These are phyloP conservation scores for Atalantia buxifolia DNA, from an alignment of 345 rosid species.

Conservation along the genomic window DNA sequence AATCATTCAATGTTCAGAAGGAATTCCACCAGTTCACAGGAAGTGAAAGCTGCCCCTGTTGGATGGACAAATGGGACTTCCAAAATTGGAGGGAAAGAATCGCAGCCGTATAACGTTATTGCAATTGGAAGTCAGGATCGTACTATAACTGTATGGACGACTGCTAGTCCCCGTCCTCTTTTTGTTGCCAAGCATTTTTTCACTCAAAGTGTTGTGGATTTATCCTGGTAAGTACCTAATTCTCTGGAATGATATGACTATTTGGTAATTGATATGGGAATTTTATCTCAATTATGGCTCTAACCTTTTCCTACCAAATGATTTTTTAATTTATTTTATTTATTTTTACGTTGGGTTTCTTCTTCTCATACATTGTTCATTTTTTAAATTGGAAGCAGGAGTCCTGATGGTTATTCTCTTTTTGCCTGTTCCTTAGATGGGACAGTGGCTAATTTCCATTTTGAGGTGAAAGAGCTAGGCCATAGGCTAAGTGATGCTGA, in stretches of 20 bases:
- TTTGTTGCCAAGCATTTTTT: slow-evolving; percentile 99
- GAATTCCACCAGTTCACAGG: slow-evolving; percentile 46
- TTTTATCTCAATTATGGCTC: not conserved
- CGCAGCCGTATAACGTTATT: slow-evolving; percentile 85
- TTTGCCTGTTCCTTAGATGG: slow-evolving; percentile 99
- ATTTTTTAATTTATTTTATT: not conserved
- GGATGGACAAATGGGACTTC: slow-evolving; percentile 91
- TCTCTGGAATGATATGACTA: slow-evolving; percentile 1
- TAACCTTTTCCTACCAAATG: not conserved
- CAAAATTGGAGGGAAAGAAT: slow-evolving; percentile 77
- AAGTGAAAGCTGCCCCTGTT: slow-evolving; percentile 46
- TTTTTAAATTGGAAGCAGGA: slow-evolving; percentile 48
- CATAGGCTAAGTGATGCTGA: slow-evolving; percentile 65
- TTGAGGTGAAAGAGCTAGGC: slow-evolving; percentile 83
- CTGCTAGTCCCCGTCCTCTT: slow-evolving; percentile 94
- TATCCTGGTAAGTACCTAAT: slow-evolving; percentile 69
- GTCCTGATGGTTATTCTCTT: slow-evolving; percentile 96
- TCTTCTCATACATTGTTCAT: slow-evolving; percentile 10
- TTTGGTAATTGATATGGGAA: slow-evolving; percentile 1
- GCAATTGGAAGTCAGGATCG: slow-evolving; percentile 99
- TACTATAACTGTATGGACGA: slow-evolving; percentile 98
- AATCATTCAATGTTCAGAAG: slow-evolving; percentile 94
- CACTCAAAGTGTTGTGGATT: slow-evolving; percentile 95
- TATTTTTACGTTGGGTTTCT: not conserved
- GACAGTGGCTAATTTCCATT: slow-evolving; percentile 87